A percentile compares a stretch with the other conserved stretches of the same genome.
Conservation (phyloP, 306 rosid genomes). For the Vigna hirtella region DNA sequence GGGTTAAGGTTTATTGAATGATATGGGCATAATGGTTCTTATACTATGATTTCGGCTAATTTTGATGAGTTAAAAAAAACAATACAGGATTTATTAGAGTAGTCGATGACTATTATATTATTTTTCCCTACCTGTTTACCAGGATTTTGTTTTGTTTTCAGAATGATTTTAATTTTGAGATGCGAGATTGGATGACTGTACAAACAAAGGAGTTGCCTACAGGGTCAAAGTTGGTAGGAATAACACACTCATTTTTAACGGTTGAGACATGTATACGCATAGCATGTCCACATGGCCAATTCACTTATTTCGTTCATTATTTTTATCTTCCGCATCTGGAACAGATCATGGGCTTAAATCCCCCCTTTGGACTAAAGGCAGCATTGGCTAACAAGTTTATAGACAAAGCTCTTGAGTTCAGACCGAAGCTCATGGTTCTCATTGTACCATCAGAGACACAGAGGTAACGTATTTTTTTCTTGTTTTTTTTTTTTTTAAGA, state of each 20-base stretch:
- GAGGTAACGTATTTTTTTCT: conserved; percentile 54
- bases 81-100: conserved; percentile 2
- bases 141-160: conserved; percentile 47
- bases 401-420: conserved; percentile 82
- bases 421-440: conserved; percentile 84
- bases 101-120: conserved; percentile 24
- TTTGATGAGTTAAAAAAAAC: background rate
- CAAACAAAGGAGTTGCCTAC: conserved; percentile 69
- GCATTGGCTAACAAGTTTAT: conserved; percentile 78
- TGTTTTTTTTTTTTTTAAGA: background rate
- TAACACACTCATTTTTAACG: conserved; percentile 11
- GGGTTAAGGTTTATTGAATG: conserved; percentile 13
- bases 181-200: conserved; percentile 90
- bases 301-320: conserved; percentile 2
- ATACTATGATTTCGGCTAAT: too few relatives aligned
- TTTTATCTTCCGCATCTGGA: conserved; percentile 37
- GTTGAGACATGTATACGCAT: conserved; percentile 25
- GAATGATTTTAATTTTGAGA: conserved; percentile 89
- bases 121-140: conserved; percentile 38
- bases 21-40: background rate
- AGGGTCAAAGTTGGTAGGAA: conserved; percentile 78
- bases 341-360: conserved; percentile 95
- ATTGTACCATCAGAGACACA: conserved; percentile 79
- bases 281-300: conserved; percentile 15
- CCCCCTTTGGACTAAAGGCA: conserved; percentile 89